Percentiles rank a stretch among this genome's conserved stretches.
Conservation (phyloP, 2,329 filamentous ascomycete genomes). For the Nemania sp. region DNA sequence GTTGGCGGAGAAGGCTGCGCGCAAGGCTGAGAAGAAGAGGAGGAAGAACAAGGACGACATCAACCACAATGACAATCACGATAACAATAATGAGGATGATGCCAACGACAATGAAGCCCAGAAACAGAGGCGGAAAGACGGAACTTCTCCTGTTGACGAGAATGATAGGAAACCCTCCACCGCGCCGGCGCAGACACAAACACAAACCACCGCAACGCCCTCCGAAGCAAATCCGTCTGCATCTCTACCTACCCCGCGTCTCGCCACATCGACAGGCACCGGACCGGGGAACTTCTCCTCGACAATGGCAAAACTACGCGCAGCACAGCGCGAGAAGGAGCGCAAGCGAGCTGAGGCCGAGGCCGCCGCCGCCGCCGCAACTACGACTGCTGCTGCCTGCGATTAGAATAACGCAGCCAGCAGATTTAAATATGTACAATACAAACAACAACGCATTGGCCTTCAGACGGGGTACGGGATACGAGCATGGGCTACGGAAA, state of each 20-base stretch:
- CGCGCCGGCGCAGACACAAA: neutral
- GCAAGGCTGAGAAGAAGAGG: conserved; percentile 48
- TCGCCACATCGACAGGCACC: conserved; percentile 35
- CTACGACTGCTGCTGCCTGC: neutral
- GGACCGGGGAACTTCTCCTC: conserved; percentile 37
- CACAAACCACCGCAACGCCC: conserved; percentile 14
- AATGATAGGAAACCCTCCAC: too few species aligned
- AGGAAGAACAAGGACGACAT: conserved; percentile 27
- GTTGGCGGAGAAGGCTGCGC: conserved; percentile 44
- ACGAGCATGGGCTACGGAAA: too few species aligned
- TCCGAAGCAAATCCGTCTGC: conserved; percentile 2
- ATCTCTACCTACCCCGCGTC: neutral
- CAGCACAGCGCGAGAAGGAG: conserved; percentile 61
- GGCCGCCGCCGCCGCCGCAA: conserved; percentile 32
- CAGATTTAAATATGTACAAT: too few species aligned
- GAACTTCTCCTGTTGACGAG: too few species aligned
- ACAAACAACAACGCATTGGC: too few species aligned
- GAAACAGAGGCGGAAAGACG: too few species aligned
- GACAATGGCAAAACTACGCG: conserved; percentile 60
- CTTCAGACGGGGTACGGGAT: too few species aligned
- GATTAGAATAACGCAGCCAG: too few species aligned
- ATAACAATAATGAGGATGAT: too few species aligned
- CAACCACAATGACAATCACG: conserved; percentile 23
- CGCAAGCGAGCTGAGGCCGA: conserved; percentile 50
- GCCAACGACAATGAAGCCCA: too few species aligned